Base-by-base conservation (phyloP, 176 grass and related monocot species). In the Triticum turgidum region DNA sequence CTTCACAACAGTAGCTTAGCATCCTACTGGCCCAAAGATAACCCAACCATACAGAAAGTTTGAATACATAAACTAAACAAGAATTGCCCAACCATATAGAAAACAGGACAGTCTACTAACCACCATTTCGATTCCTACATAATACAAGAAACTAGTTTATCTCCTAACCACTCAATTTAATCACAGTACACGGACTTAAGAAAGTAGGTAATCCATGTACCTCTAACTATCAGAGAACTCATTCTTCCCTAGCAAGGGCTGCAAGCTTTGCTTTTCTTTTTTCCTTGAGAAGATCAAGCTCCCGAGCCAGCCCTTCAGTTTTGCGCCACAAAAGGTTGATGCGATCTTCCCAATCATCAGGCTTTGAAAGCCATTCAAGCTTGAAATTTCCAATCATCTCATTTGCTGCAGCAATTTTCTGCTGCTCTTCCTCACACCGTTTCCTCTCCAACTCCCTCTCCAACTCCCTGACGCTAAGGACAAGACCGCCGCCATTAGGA, bases 391-490 rank as follows among this genome's bases (percentile, higher is more conserved):
- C 44, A 7, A 91, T 85, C 88, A 93, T 89, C 58, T 83, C 81
- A 65, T 65, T 79, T 51, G 17, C 77, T 61, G 29, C 1, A 54
- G 59, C 52, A 59, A 83, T 41, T 69, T 89, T 77, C 63, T 80
- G 78, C 73, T 87, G 84, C 81, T 89, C 52, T 72, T 91, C 87
- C 81, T 91, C 89, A 39, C 76, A 67, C 41, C 83, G 61, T 58
- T 76, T 88, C 81, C 68, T 89, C 82, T 95, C 94, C 82, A 95
- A 85, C 84, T 95, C 94, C 82, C 70, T 91, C 82, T 95, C 94
- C 82, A 95, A 85, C 84, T 95, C 94, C 82, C 70, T 91, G 9
- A 61, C 70, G 66, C 81, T 80, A 87, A 93, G 82, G 91, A 95
- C 94, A 83, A 95, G 82, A 54, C 94, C 94, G 74, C 94, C 89